These are phyloP conservation scores for Cystobasidium tubakii DNA, from an alignment of 768 basidiomycete species.

Conservation along the genomic window DNA sequence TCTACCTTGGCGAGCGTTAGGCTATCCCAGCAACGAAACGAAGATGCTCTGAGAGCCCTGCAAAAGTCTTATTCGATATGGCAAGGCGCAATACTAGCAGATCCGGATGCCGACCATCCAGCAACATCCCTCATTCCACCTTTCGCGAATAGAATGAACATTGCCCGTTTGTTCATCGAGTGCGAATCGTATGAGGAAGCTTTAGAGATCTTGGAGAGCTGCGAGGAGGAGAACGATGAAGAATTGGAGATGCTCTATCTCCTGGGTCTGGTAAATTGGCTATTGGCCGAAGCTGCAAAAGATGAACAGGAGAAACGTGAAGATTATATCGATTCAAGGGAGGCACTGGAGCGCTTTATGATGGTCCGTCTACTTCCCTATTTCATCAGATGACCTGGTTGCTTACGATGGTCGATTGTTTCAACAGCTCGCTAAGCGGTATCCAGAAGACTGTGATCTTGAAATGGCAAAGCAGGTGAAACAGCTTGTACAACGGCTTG, in stretches of 20 bases:
- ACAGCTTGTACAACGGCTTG: constrained; percentile 76
- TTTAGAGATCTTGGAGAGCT: constrained; percentile 43
- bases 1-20: constrained; percentile 39
- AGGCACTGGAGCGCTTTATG: constrained; percentile 43
- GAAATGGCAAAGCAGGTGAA: constrained; percentile 53
- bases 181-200: constrained; percentile 27
- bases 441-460: constrained; percentile 37
- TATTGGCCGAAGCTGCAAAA: neutral
- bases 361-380: constrained; percentile 25
- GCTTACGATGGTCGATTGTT: neutral
- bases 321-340: constrained; percentile 42
- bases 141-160: constrained; percentile 14
- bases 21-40: constrained; percentile 40
- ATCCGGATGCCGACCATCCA: constrained; percentile 23
- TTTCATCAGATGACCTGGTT: neutral
- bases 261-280: constrained; percentile 41
- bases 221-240: constrained; percentile 47
- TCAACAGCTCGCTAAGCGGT: constrained; percentile 39
- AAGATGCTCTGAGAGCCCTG: constrained; percentile 43
- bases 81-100: constrained; percentile 16
- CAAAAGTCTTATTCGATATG: constrained; percentile 36
- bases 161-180: constrained; percentile 37
- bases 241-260: constrained; percentile 46
- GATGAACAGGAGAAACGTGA: constrained; percentile 38
- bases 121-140: constrained; percentile 27